These are phyloP conservation scores for Suillus cothurnatus DNA, from an alignment of 768 basidiomycete genomes.

Conservation along the genomic window DNA sequence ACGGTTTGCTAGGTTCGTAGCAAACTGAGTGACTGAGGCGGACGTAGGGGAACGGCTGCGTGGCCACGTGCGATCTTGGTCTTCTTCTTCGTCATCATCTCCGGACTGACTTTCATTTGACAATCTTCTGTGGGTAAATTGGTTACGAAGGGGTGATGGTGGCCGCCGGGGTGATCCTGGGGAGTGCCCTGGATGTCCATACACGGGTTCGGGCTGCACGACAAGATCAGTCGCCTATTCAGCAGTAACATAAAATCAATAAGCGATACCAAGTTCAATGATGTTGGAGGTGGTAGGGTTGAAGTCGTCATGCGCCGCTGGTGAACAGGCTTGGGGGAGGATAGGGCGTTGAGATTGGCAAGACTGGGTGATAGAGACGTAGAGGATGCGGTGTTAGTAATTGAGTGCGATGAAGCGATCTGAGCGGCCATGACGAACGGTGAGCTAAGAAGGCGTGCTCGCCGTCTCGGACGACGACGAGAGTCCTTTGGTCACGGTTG, in stretches of 20 bases:
- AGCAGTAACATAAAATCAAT: background rate
- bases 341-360: slow-evolving; percentile 34
- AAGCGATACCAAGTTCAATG: slow-evolving; percentile 42
- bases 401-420: slow-evolving; percentile 17
- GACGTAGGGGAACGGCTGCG: slow-evolving; percentile 56
- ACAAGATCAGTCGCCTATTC: slow-evolving; percentile 16
- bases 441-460: slow-evolving; percentile 26
- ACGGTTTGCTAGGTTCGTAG: slow-evolving; percentile 72
- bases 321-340: slow-evolving; percentile 31
- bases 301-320: slow-evolving; percentile 42
- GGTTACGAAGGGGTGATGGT: slow-evolving; percentile 74
- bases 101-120: slow-evolving; percentile 52
- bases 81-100: slow-evolving; percentile 40
- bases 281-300: slow-evolving; percentile 40
- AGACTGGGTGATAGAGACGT: slow-evolving; percentile 36
- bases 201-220: slow-evolving; percentile 47
- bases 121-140: slow-evolving; percentile 48
- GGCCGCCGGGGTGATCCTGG: slow-evolving; percentile 45
- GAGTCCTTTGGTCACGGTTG: slow-evolving; percentile 16
- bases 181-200: slow-evolving; percentile 30
- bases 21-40: slow-evolving; percentile 73
- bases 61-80: slow-evolving; percentile 24
- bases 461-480: slow-evolving; percentile 30
- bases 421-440: slow-evolving; percentile 28
- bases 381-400: slow-evolving; percentile 33